A percentile compares a stretch with the other conserved stretches of the same genome.
Evolutionary conservation across 106 monocot species (phyloP).

Genomic region (Dioscorea alata): DNA sequence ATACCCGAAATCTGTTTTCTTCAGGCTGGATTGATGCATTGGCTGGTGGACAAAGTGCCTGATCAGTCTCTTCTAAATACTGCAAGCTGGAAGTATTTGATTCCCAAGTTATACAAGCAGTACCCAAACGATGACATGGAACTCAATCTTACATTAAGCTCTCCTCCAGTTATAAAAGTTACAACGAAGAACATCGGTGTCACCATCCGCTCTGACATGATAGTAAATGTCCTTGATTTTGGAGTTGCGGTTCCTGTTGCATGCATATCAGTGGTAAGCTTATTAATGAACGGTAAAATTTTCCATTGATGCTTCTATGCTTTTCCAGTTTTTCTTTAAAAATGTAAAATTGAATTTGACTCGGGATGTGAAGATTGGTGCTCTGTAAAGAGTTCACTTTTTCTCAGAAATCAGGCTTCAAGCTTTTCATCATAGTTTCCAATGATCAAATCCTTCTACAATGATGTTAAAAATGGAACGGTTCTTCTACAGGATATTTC

Average conservation of each 20-base stretch:
- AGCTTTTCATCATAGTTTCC: too few species aligned
- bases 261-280: slow-evolving; percentile 80
- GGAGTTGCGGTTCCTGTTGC: slow-evolving; percentile 63
- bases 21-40: slow-evolving; percentile 83
- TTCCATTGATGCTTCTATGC: too few species aligned
- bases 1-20: slow-evolving; percentile 1
- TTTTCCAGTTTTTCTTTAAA: too few species aligned
- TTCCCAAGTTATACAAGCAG: slow-evolving; percentile 76
- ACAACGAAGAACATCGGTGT: slow-evolving; percentile 38
- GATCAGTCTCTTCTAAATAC: slow-evolving; percentile 87
- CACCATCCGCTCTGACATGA: slow-evolving; percentile 62
- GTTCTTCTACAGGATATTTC: slow-evolving; percentile 43
- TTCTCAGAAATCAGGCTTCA: too few species aligned
- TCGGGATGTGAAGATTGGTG: too few species aligned
- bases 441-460: too few species aligned
- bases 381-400: too few species aligned
- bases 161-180: slow-evolving; percentile 51
- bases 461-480: background rate
- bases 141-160: slow-evolving; percentile 66
- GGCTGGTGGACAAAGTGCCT: slow-evolving; percentile 77
- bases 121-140: slow-evolving; percentile 93
- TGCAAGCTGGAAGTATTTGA: slow-evolving; percentile 64
- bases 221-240: slow-evolving; percentile 57
- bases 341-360: too few species aligned
- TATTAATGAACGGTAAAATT: background rate